These are phyloP conservation scores for Plantago ovata DNA, from an alignment of 257 asterid species.

Conservation along the genomic window DNA sequence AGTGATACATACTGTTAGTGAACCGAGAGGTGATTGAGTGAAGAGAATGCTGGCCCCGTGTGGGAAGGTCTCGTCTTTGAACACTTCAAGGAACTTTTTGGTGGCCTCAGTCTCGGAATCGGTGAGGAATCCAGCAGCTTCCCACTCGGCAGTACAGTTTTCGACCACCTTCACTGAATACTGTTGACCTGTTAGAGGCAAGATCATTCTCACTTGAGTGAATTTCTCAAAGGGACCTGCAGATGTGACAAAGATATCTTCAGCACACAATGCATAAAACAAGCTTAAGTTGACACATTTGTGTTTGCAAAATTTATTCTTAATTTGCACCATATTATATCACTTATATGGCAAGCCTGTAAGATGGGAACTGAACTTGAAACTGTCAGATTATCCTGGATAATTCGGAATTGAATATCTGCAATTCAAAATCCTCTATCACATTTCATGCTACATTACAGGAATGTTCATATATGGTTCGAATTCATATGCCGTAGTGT, in stretches of 20 bases:
- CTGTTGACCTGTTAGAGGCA: conserved; percentile 84
- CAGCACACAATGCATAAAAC: too few relatives aligned
- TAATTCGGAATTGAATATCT: too few relatives aligned
- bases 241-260: background rate
- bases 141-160: conserved; percentile 73
- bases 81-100: conserved; percentile 45
- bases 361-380: too few relatives aligned
- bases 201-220: conserved; percentile 58
- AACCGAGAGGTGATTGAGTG: conserved; percentile 70
- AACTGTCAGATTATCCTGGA: too few relatives aligned
- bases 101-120: conserved; percentile 67
- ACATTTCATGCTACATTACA: too few relatives aligned
- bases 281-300: too few relatives aligned
- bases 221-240: conserved; percentile 80
- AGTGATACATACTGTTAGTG: conserved; percentile 53
- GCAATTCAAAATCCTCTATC: too few relatives aligned
- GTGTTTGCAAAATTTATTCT: too few relatives aligned
- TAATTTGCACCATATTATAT: too few relatives aligned
- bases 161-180: conserved; percentile 87
- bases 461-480: too few relatives aligned
- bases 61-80: conserved; percentile 52
- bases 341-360: too few relatives aligned
- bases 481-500: too few relatives aligned
- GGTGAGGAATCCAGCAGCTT: conserved; percentile 48
- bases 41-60: conserved; percentile 83